Evolutionary conservation across 805 yeast genomes (phyloP).

Genomic region (Sugiyamaella boreocaroliniensis): DNA sequence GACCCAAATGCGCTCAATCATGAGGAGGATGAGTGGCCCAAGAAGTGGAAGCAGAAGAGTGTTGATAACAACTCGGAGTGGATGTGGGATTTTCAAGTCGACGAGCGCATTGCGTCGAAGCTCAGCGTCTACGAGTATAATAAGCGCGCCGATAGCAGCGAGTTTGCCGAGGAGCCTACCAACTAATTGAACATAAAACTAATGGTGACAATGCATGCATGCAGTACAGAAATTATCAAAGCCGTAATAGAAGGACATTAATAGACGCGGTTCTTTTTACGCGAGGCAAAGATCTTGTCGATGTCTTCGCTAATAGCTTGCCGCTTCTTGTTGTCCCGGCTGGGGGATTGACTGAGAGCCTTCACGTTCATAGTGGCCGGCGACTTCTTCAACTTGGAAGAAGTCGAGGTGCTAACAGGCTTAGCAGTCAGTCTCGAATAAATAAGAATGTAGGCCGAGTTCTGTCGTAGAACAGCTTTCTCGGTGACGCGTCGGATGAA

Average conservation of each 20-base stretch:
- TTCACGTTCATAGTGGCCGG: not conserved
- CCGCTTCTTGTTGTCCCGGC: conserved; percentile 6
- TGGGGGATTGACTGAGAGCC: not conserved
- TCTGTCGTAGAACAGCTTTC: conserved; percentile 68
- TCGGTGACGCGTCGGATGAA: conserved; percentile 68
- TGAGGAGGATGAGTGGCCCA: conserved; percentile 87
- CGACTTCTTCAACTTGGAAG: not conserved
- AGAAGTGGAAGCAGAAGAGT: conserved; percentile 74
- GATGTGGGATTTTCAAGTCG: conserved; percentile 68
- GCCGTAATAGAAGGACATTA: not conserved
- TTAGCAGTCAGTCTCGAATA: conserved; percentile 49
- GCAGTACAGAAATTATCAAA: not conserved
- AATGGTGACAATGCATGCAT: not conserved
- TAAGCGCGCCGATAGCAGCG: not conserved
- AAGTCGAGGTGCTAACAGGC: not conserved
- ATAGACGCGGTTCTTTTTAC: not conserved
- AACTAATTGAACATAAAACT: not conserved
- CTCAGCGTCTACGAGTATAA: conserved; percentile 32
- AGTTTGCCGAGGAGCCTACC: not conserved
- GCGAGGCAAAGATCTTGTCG: conserved; percentile 24
- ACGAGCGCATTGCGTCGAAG: conserved; percentile 53
- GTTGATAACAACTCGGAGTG: conserved; percentile 73
- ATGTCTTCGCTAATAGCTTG: conserved; percentile 19
- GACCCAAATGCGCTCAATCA: conserved; percentile 41
- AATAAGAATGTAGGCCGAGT: conserved; percentile 83